Evolutionary conservation across 2,329 filamentous ascomycete genomes (phyloP).

Genomic region (Trichoderma brevicompactum): DNA sequence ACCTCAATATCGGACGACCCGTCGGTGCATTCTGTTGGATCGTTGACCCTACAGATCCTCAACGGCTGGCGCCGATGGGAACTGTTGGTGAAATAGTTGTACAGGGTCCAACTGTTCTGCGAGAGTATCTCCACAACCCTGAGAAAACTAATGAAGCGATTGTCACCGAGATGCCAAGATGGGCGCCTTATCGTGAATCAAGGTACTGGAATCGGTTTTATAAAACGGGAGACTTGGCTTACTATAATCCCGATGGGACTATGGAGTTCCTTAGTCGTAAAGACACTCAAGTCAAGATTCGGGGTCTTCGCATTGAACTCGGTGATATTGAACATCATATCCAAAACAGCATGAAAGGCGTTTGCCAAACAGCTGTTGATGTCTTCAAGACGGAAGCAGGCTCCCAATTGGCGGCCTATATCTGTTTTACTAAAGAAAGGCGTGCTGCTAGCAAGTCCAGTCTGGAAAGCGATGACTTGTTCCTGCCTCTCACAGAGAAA

Average conservation of each 20-base stretch:
- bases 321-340: constrained; percentile 27
- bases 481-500: constrained; percentile 23
- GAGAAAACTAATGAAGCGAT: constrained; percentile 3
- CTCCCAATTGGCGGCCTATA: constrained; percentile 8
- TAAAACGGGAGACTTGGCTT: constrained; percentile 17
- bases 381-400: background rate
- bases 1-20: constrained; percentile 21
- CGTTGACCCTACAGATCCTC: constrained; percentile 16
- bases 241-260: constrained; percentile 14
- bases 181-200: constrained; percentile 4
- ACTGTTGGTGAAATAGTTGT: constrained; percentile 20
- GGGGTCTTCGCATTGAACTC: constrained; percentile 9
- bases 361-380: background rate
- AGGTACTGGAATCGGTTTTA: constrained; percentile 20
- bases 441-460: background rate
- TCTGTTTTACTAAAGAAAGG: constrained; percentile 18
- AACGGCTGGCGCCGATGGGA: constrained; percentile 12
- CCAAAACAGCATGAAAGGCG: background rate
- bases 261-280: constrained; percentile 22
- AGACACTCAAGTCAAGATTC: constrained; percentile 19
- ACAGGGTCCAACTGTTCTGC: constrained; percentile 14
- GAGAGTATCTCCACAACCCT: constrained; percentile 36
- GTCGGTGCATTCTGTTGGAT: constrained; percentile 25
- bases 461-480: background rate
- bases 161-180: background rate